A percentile compares a stretch with the other conserved stretches of the same genome.
phyloP scores from a whole-genome alignment of 495 filamentous ascomycete genomes.

The Penicillium ochrochloron region DNA sequence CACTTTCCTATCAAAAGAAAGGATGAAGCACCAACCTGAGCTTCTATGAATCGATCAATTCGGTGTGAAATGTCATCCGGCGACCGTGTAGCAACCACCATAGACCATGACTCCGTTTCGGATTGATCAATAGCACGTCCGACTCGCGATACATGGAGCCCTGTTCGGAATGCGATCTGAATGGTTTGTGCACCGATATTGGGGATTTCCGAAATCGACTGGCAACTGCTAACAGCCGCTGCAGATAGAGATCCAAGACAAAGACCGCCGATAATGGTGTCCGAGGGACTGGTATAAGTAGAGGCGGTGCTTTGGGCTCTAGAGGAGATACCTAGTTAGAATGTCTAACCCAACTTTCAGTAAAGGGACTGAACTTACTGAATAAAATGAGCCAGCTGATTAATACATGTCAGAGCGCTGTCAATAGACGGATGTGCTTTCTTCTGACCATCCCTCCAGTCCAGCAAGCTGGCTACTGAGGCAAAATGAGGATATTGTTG shows the following conservation, averaged over 20 bases:
- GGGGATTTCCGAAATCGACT: neutral
- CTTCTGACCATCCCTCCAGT: neutral
- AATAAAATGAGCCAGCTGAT: neutral
- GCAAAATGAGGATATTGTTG: slow-evolving; percentile 1
- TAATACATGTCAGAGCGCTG: neutral
- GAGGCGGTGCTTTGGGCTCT: neutral
- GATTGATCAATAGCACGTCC: neutral
- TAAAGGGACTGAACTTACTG: neutral
- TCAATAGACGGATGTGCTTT: neutral
- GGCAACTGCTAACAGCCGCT: slow-evolving; percentile 1
- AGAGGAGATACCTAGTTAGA: neutral
- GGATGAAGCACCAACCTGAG: neutral
- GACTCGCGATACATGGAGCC: neutral
- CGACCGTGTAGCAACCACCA: neutral
- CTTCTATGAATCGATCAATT: neutral
- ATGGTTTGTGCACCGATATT: neutral
- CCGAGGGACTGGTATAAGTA: neutral
- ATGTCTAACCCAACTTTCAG: neutral
- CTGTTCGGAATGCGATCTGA: neutral
- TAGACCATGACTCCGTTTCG: slow-evolving; percentile 1
- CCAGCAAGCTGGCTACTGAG: neutral
- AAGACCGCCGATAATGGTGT: neutral
- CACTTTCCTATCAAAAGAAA: neutral
- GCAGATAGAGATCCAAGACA: neutral
- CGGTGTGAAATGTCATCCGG: neutral